These are phyloP conservation scores for Zea mays DNA, from an alignment of 176 grass and related monocot species.

Conservation along the genomic window Zm-B73-REFERENCE-NAM-5.0 NC_050100.1:181421001-181421500, in stretches of 20 bases:
- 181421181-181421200: neutral
- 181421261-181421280: no score
- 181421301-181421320: neutral
- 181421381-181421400: neutral
- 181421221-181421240: neutral
- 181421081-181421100: neutral
- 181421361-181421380: neutral
- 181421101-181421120: slow-evolving; percentile 4
- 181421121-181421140: neutral
- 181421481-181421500: neutral
- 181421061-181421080: neutral
- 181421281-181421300: no score
- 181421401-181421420: neutral
- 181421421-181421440: neutral
- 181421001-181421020: neutral
- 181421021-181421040: slow-evolving; percentile 40
- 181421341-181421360: neutral
- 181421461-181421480: no score
- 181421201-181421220: neutral
- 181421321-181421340: neutral
- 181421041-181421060: neutral
- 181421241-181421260: no score
- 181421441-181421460: neutral
- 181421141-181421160: neutral
- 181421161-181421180: neutral